Evolutionary conservation across 2,329 filamentous ascomycete species (phyloP).

Genomic region (Rosellinia necatrix): DNA sequence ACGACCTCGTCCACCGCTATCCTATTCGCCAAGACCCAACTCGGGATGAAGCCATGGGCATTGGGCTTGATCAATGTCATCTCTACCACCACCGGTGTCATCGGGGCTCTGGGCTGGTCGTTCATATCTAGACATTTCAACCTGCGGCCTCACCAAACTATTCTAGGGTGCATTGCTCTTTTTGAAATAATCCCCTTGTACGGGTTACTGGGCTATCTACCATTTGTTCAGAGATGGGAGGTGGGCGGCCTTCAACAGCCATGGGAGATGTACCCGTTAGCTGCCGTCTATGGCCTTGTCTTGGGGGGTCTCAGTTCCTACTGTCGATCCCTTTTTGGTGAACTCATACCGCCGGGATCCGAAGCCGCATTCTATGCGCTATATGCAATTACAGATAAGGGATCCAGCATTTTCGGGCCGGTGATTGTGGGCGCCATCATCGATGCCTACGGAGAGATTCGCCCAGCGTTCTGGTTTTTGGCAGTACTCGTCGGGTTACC

Average conservation of each 20-base stretch:
- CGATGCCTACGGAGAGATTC: conserved; percentile 78
- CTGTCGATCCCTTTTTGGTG: conserved; percentile 88
- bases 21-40: conserved; percentile 90
- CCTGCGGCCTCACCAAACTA: conserved; percentile 81
- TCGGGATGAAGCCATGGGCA: conserved; percentile 87
- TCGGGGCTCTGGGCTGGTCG: conserved; percentile 90
- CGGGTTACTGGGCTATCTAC: conserved; percentile 84
- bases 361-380: conserved; percentile 96
- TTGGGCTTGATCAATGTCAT: conserved; percentile 94
- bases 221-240: conserved; percentile 74
- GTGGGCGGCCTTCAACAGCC: conserved; percentile 86
- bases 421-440: conserved; percentile 93
- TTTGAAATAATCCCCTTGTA: conserved; percentile 95
- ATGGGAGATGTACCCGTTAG: conserved; percentile 96
- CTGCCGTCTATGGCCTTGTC: conserved; percentile 89
- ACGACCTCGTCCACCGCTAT: conserved; percentile 95
- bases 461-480: conserved; percentile 90
- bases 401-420: conserved; percentile 89
- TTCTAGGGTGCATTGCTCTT: conserved; percentile 85
- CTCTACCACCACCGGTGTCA: conserved; percentile 79
- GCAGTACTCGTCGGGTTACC: conserved; percentile 83
- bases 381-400: conserved; percentile 97
- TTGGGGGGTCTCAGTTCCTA: conserved; percentile 92
- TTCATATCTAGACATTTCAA: conserved; percentile 72
- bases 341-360: conserved; percentile 90